Conservation (phyloP, 441 rosid species). For the Eutrema salsugineum region DNA sequence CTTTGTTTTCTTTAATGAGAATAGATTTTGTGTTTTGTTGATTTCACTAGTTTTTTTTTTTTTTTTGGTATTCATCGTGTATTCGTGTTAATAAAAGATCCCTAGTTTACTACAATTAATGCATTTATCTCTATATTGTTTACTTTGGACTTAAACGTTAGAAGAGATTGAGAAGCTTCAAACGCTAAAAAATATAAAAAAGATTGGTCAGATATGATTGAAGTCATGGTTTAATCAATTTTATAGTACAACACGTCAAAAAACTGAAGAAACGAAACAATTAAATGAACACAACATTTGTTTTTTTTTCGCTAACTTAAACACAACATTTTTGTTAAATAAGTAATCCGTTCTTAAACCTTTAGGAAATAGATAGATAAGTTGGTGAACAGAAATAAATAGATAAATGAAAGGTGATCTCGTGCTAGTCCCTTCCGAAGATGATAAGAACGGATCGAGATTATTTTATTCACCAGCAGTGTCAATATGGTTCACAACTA, state of each 20-base stretch:
- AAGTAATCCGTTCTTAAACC: background rate
- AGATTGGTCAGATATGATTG: background rate
- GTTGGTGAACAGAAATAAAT: background rate
- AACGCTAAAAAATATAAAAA: background rate
- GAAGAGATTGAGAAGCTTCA: background rate
- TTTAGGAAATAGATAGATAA: background rate
- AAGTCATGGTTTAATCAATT: background rate
- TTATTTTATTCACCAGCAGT: background rate
- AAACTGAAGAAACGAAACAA: background rate
- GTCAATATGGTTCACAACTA: background rate
- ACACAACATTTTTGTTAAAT: background rate
- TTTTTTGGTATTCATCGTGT: background rate
- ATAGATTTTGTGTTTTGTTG: background rate
- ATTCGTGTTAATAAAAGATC: background rate
- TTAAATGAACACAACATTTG: background rate
- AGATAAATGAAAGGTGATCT: background rate
- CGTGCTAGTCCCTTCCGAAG: background rate
- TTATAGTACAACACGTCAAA: background rate
- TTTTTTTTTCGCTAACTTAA: too few relatives aligned
- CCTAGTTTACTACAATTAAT: background rate
- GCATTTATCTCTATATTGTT: background rate
- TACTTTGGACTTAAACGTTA: background rate
- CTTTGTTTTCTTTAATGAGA: background rate
- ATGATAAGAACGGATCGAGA: background rate
- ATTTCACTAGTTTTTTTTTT: background rate